A percentile compares a stretch with the other conserved stretches of the same genome.
phyloP scores from a whole-genome alignment of 2,329 filamentous ascomycete species.

The Epichloe uncinata region DNA sequence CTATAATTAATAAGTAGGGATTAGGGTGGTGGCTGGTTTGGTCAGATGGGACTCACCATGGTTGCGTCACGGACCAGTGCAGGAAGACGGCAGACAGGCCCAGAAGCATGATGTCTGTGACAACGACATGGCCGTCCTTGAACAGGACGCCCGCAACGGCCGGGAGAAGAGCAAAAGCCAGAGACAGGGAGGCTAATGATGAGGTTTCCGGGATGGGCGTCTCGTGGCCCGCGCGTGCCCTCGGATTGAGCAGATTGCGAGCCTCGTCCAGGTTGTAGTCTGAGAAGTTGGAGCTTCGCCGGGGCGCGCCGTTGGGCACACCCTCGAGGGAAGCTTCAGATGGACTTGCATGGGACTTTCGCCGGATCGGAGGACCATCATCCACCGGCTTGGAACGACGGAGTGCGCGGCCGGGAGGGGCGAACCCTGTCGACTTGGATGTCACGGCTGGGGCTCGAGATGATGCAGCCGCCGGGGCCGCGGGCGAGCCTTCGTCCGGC shows the following conservation, averaged over 20 bases:
- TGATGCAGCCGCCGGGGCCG: neutral
- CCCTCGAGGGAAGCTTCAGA: slow-evolving; percentile 17
- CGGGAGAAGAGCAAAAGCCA: slow-evolving; percentile 73
- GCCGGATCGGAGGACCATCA: slow-evolving; percentile 15
- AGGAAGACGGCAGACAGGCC: slow-evolving; percentile 72
- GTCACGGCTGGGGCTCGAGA: neutral
- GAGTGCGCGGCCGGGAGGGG: slow-evolving; percentile 21
- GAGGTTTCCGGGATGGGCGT: slow-evolving; percentile 40
- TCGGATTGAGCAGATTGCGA: slow-evolving; percentile 49
- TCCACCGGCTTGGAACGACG: slow-evolving; percentile 29
- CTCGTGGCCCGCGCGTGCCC: slow-evolving; percentile 24
- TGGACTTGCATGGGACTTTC: slow-evolving; percentile 8
- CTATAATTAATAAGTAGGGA: too few species aligned
- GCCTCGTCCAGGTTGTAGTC: slow-evolving; percentile 60
- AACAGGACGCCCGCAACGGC: slow-evolving; percentile 78
- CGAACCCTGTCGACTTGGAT: slow-evolving; percentile 5
- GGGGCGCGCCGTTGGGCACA: slow-evolving; percentile 23
- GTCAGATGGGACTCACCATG: slow-evolving; percentile 52
- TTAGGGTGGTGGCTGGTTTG: neutral
- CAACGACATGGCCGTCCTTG: slow-evolving; percentile 66
- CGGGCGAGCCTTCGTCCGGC: slow-evolving; percentile 10
- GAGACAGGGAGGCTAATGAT: slow-evolving; percentile 65
- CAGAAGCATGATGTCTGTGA: slow-evolving; percentile 75
- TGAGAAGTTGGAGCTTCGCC: slow-evolving; percentile 67
- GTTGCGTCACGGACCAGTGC: slow-evolving; percentile 82